A percentile compares a stretch with the other conserved stretches of the same genome.
These are phyloP conservation scores for Noccaea caerulescens DNA, from an alignment of 345 rosid species.

Conservation along the genomic window DNA sequence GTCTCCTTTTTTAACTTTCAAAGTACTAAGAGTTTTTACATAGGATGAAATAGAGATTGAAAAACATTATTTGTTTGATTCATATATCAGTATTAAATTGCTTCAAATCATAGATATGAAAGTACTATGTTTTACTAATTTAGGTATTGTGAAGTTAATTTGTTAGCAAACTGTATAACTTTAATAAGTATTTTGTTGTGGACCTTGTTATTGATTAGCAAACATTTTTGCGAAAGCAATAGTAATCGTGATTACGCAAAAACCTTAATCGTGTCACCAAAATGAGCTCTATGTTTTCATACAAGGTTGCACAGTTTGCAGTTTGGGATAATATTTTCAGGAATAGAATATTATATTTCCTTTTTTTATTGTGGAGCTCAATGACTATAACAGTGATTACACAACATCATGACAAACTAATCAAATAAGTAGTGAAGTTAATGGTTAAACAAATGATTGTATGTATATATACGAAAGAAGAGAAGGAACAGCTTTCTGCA, in stretches of 20 bases:
- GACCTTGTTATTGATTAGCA: neutral
- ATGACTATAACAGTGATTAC: neutral
- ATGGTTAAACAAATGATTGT: neutral
- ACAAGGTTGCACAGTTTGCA: neutral
- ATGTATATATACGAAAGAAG: neutral
- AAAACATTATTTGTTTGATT: no score
- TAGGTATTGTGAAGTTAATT: neutral
- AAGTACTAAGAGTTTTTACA: neutral
- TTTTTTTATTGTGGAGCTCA: neutral
- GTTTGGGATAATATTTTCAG: neutral
- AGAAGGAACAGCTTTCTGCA: constrained; percentile 30
- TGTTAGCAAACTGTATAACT: neutral
- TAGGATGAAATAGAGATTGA: neutral
- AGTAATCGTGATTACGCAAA: neutral
- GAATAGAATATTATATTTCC: neutral
- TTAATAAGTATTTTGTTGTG: neutral
- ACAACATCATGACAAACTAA: constrained; percentile 1
- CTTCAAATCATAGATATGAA: neutral
- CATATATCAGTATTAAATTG: neutral
- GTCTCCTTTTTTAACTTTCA: neutral
- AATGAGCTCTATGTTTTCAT: neutral
- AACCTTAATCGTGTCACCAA: neutral
- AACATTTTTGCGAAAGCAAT: neutral
- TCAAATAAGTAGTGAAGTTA: constrained; percentile 10
- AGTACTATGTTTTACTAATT: neutral